Base-by-base conservation (phyloP, 2,329 filamentous ascomycete species). In the Fusarium metavorans region DNA sequence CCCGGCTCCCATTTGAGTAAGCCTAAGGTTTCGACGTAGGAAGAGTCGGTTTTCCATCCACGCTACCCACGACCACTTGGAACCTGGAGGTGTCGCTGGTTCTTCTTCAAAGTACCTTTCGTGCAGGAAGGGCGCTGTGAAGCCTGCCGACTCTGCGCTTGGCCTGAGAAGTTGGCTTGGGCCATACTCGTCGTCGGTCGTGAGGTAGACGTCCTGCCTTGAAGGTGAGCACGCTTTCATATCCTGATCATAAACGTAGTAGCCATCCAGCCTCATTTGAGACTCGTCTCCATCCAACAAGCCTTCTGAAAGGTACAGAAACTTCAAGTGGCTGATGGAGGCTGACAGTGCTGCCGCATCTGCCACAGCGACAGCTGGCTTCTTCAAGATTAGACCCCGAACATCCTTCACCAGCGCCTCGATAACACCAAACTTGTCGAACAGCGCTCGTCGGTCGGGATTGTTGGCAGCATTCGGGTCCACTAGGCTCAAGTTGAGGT, bases 231-330 rank as follows among this genome's bases (percentile, higher is more conserved):
- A 63, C 4, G 39, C 20, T 18, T 30, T 41, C 58, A 63, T 54
- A 0, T 43, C 32, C 7, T 72, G 68, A 27, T 70, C 37, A 32
- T 72, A 77, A 2, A 77, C 35, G 1, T 18, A 27, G 7, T 63
- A 67, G 8, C 16, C 39, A 4, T 61, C 27, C 0, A 75, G 43
- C 5, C 25, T 34, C 6, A n/a, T 25, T 1, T 14, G 56, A 25
- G 13, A 8, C 9, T 76, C 66, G 0, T 34, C 30, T 0, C 45
- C 39, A 3, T 66, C 62, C 0, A 74, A 20, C 1, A 72, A 37
- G 2, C 39, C 45, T 6, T 77, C 73, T 0, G 75, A 74, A 1
- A 70, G 60, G 23, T 78, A 78, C 6, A 78, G 11, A 6, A 77
- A 78, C 10, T 66, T 67, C 2, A 77, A 41, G 4, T 71, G 67